Evolutionary conservation across 371 early-diverging fungal genomes (phyloP), one percentile per base, ranked within the genome.

Genomic region (Vairimorpha apis): DNA sequence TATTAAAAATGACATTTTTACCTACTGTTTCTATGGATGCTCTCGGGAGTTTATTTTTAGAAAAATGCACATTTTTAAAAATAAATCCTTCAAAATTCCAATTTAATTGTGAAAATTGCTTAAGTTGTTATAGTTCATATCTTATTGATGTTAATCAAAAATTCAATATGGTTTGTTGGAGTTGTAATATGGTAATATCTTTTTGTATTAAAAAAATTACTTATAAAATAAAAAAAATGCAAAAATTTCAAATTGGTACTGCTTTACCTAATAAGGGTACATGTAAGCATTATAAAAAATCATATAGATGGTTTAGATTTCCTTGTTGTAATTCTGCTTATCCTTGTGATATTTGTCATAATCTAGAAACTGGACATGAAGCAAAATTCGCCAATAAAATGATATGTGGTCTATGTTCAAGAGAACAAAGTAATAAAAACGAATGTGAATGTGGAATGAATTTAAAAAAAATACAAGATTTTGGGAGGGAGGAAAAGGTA

Each of bases 401-500:
- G 89, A 85, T 95, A 16, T 97, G 95, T 75, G 95, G 95, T 0
- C 81, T 87, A 58, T 96, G 97, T 67, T 88, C 90, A 14, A 85
- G 88, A 37, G 95, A 94, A 79, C 91, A 90, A 74, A 69, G 84
- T 33, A 86, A 89, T 71, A 74, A 78, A 56, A 81, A 84, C 0
- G 83, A 85, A 45, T 87, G 87, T 14, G 47, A 72, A 35, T 88
- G 89, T 79, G 89, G 87, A 56, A 86, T 91, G 47, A 80, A 85
- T 41, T 82, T 86, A 63, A 82, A 68, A 33, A 74, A 60, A 80
- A 82, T 63, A 77, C 86, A 0, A 86, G 87, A 2, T 92, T 89
- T 74, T 96, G 97, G 97, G 93, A 96, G 83, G 97, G 95, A 25
- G 95, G 97, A 21, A 86, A 89, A 70, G 97, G 97, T 4, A 88